Conservation (phyloP, 163 green algal genomes). For the Volvox carteri region DNA sequence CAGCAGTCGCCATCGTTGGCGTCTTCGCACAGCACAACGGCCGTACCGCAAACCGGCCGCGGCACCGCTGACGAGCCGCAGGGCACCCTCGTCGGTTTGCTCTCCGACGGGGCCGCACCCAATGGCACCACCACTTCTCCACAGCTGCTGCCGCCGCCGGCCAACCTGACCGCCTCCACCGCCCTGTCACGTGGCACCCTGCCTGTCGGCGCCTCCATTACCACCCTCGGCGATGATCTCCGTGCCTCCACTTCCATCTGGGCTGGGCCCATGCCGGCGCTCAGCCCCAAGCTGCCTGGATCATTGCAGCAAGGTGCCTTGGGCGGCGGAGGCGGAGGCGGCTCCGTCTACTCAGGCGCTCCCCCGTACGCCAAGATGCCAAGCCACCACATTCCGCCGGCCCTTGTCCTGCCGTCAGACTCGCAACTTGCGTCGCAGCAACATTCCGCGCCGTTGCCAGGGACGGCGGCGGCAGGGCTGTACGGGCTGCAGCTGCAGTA, state of each 20-base stretch:
- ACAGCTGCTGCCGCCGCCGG: background rate
- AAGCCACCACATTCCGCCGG: background rate
- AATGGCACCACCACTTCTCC: background rate
- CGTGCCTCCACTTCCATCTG: slow-evolving; percentile 23
- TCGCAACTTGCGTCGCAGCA: background rate
- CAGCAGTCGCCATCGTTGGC: background rate
- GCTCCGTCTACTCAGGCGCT: background rate
- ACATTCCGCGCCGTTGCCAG: background rate
- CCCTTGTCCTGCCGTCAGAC: background rate
- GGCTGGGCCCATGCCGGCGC: slow-evolving; percentile 22
- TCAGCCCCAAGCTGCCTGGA: slow-evolving; percentile 42
- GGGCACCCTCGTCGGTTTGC: background rate
- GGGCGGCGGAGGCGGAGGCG: no score
- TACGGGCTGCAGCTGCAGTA: slow-evolving; percentile 11
- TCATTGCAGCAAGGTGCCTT: background rate
- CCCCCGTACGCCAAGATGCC: slow-evolving; percentile 2
- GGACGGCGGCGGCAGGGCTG: background rate
- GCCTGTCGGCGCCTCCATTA: slow-evolving; percentile 18
- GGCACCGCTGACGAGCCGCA: background rate
- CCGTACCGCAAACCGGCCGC: background rate
- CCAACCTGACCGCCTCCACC: background rate
- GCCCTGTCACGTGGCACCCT: background rate
- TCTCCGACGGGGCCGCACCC: background rate
- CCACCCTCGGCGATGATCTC: slow-evolving; percentile 43
- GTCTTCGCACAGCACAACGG: background rate